Percentiles rank a stretch among this genome's conserved stretches.
phyloP scores from a whole-genome alignment of 1,284 basidiomycete species.

The Trametes versicolor region DNA sequence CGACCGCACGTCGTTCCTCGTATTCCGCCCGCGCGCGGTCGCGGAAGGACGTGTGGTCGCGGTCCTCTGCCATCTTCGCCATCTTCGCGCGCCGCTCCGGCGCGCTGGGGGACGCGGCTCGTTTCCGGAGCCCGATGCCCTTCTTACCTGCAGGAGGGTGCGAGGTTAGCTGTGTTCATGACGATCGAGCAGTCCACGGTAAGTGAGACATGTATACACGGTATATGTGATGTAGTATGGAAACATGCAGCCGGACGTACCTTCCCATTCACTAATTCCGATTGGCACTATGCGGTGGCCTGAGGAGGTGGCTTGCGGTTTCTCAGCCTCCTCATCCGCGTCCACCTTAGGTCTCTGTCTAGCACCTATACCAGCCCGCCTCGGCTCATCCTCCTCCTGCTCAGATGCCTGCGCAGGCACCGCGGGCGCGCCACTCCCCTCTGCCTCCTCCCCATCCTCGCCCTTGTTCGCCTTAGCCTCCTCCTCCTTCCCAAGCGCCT shows the following conservation, averaged over 20 bases:
- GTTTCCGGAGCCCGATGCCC: slow-evolving; percentile 79
- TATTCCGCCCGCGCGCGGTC: slow-evolving; percentile 76
- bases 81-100: slow-evolving; percentile 76
- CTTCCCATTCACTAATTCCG: slow-evolving; percentile 79
- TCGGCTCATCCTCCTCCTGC: slow-evolving; percentile 24
- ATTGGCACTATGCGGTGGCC: slow-evolving; percentile 69
- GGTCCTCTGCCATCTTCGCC: slow-evolving; percentile 72
- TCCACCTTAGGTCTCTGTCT: slow-evolving; percentile 19
- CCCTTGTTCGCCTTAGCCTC: slow-evolving; percentile 55
- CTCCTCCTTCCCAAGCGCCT: slow-evolving; percentile 66
- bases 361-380: slow-evolving; percentile 30
- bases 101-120: slow-evolving; percentile 68
- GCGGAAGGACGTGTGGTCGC: slow-evolving; percentile 66
- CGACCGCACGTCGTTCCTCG: slow-evolving; percentile 76
- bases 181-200: not conserved
- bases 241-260: slow-evolving; percentile 49
- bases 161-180: slow-evolving; percentile 6
- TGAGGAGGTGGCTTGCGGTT: not conserved
- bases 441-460: slow-evolving; percentile 67
- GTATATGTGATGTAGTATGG: not conserved
- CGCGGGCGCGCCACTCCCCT: slow-evolving; percentile 51
- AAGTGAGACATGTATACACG: not conserved
- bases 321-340: slow-evolving; percentile 18
- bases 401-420: not conserved
- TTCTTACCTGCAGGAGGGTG: slow-evolving; percentile 65